Conservation (phyloP, 345 rosid genomes). For the Mercurialis annua region DNA sequence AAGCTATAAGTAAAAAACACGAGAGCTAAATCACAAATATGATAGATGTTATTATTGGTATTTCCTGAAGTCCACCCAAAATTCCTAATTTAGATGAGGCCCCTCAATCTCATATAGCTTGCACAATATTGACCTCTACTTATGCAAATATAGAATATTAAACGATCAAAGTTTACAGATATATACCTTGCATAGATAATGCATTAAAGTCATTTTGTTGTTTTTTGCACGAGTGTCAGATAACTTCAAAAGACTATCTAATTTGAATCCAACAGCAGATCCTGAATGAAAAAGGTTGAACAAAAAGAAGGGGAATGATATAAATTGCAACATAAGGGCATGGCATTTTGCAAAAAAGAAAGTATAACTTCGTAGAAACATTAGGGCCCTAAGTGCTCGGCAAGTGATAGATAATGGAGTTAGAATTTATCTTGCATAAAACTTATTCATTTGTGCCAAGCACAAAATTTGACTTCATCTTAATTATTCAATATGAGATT, state of each 20-base stretch:
- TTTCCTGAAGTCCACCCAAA: not conserved
- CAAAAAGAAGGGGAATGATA: not conserved
- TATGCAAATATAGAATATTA: not conserved
- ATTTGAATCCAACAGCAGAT: slow-evolving; percentile 94
- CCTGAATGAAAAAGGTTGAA: slow-evolving; percentile 45
- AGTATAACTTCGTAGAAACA: not conserved
- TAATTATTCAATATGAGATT: no score
- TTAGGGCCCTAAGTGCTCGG: no score
- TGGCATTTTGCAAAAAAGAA: not conserved
- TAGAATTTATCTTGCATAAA: no score
- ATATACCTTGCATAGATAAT: slow-evolving; percentile 90
- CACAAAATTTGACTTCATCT: no score
- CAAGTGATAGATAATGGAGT: no score
- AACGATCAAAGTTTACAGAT: slow-evolving; percentile 10
- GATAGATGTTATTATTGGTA: not conserved
- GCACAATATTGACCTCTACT: not conserved
- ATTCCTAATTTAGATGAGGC: not conserved
- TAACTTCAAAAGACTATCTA: slow-evolving; percentile 94
- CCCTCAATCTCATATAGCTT: not conserved
- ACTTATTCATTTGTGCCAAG: no score
- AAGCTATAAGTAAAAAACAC: not conserved
- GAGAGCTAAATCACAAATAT: not conserved
- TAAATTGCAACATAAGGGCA: not conserved
- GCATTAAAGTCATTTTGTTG: slow-evolving; percentile 95
- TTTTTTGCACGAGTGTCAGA: slow-evolving; percentile 96